Conservation (phyloP, 768 basidiomycete species). For the Dentipellis sp. region DNA sequence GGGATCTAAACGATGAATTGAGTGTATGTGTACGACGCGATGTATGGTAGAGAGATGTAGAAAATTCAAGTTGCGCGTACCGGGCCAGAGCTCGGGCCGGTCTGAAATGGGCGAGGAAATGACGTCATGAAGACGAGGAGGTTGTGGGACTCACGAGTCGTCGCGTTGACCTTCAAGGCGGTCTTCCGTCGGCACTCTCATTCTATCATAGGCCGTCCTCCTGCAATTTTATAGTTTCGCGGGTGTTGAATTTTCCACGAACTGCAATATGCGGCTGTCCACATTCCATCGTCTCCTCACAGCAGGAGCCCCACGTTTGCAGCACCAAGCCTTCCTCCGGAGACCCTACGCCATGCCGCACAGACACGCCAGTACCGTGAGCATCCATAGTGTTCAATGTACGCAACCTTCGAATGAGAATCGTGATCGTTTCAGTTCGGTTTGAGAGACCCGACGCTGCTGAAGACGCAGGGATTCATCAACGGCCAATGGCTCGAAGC, state of each 20-base stretch:
- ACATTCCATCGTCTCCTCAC: neutral
- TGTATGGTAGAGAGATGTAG: too few relatives aligned
- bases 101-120: too few relatives aligned
- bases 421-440: constrained; percentile 3
- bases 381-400: neutral
- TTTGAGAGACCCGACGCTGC: constrained; percentile 66
- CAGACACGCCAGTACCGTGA: neutral
- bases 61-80: too few relatives aligned
- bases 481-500: constrained; percentile 83
- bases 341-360: neutral
- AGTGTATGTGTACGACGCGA: neutral
- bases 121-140: too few relatives aligned
- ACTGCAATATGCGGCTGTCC: neutral
- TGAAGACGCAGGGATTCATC: constrained; percentile 72
- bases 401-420: neutral
- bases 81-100: too few relatives aligned
- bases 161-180: too few relatives aligned
- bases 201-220: too few relatives aligned
- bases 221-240: too few relatives aligned
- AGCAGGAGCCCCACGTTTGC: constrained; percentile 39
- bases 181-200: too few relatives aligned
- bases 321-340: neutral
- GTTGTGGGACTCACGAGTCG: too few relatives aligned
- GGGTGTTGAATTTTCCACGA: too few relatives aligned
- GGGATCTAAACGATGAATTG: neutral